Percentiles rank a stretch among this genome's conserved stretches.
Conservation (phyloP, 768 basidiomycete genomes). For the Calocybe cyanea region DNA sequence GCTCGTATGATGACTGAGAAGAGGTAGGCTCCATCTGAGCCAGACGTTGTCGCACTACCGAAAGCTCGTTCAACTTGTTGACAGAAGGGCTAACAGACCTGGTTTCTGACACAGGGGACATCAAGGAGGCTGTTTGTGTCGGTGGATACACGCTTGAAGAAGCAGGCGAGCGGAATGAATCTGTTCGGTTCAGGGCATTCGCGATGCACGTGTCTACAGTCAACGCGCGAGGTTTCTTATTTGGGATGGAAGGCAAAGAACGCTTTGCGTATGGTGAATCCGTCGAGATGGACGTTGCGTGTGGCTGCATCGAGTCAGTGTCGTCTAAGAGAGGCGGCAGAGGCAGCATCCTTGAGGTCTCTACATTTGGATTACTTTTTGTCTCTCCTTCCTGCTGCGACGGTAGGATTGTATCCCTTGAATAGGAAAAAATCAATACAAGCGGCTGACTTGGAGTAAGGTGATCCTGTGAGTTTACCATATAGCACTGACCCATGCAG, state of each 20-base stretch:
- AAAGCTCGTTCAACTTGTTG: constrained; percentile 53
- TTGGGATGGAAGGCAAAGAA: constrained; percentile 29
- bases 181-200: neutral
- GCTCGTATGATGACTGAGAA: constrained; percentile 14
- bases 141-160: constrained; percentile 25
- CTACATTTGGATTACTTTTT: neutral
- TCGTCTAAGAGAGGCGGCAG: neutral
- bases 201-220: neutral
- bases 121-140: constrained; percentile 17
- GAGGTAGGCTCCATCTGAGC: constrained; percentile 50
- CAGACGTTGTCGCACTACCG: constrained; percentile 64
- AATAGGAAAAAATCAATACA: no score
- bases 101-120: constrained; percentile 12
- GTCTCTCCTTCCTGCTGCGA: constrained; percentile 19
- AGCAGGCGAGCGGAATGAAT: constrained; percentile 2
- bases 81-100: constrained; percentile 53
- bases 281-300: neutral
- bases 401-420: constrained; percentile 62
- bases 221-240: neutral
- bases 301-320: neutral
- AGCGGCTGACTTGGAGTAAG: no score
- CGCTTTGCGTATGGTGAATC: constrained; percentile 23
- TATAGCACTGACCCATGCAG: constrained; percentile 70
- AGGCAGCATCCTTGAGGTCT: neutral
- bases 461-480: constrained; percentile 42